Conservation (phyloP, 768 basidiomycete genomes). For the Phaffia tasmanica region DNA sequence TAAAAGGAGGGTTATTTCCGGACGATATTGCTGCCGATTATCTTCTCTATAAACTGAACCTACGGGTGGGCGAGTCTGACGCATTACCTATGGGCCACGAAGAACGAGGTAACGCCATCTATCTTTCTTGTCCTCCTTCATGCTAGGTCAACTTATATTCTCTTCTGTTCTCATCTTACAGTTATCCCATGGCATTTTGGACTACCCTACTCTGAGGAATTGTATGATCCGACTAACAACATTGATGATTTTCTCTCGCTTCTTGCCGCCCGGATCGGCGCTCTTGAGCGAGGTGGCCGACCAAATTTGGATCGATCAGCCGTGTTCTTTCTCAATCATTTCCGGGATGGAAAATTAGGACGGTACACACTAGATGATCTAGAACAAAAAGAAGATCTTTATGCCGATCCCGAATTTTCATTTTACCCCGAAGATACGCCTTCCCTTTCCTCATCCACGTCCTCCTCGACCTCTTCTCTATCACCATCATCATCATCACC, state of each 20-base stretch:
- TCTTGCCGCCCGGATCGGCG: conserved; percentile 66
- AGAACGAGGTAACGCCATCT: conserved; percentile 15
- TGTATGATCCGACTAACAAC: conserved; percentile 49
- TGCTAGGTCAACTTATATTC: conserved; percentile 9
- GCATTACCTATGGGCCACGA: conserved; percentile 35
- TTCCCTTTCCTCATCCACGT: no score
- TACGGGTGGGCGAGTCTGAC: conserved; percentile 37
- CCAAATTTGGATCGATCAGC: conserved; percentile 62
- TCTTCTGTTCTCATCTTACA: conserved; percentile 43
- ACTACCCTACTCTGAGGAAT: conserved; percentile 21
- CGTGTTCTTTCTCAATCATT: conserved; percentile 73
- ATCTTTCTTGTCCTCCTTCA: conserved; percentile 40
- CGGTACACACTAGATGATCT: conserved; percentile 37
- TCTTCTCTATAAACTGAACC: conserved; percentile 70
- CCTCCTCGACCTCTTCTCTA: no score
- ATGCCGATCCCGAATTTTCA: conserved; percentile 19
- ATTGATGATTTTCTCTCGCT: conserved; percentile 55
- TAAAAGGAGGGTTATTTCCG: conserved; percentile 86
- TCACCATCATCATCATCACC: no score
- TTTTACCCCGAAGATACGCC: conserved; percentile 23
- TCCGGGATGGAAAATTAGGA: conserved; percentile 49
- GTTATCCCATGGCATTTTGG: conserved; percentile 46
- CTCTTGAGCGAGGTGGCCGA: conserved; percentile 65
- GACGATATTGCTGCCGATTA: conserved; percentile 73
- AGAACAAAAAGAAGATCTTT: conserved; percentile 23